Base-by-base conservation (phyloP, 768 basidiomycete species). In the Agrocybe praecox region DNA sequence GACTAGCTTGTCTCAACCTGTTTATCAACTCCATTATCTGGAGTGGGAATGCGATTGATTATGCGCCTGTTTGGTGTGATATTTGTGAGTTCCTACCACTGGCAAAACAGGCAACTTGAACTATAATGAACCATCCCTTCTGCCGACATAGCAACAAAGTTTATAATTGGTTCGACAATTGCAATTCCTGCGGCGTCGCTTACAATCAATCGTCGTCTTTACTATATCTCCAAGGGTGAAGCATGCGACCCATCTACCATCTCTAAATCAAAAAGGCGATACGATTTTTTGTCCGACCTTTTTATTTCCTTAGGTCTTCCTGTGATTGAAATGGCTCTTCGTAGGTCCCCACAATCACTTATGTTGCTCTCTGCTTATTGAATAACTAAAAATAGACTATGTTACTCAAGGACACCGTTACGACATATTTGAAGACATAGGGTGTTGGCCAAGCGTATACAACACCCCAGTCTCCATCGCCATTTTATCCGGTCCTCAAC, bases 1-100 rank as follows among this genome's bases (percentile, higher is more conserved):
- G 78, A 1, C 47, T 83, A 7, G 74, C 72, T 12, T 86, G 85
- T 67, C 78, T 92, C 43, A 79, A 79, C 47, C 69, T 76, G 43
- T 85, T 82, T 63, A 70, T 92, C 59, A 88, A 93, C 71, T 79
- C 85, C 3, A 72, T 91, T 32, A 66, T 92, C 11, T 94, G 92
- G 92, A 75, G 74, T 53, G 74, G 80, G 18, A 87, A 81, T 63
- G 76, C 77, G 6, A 72, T 80, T 47, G 81, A 85, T 61, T 70
- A 62, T 61, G 78, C 81, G 6, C 84, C 84, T 8, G 73, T 82
- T 6, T 89, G 85, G 85, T 89, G 87, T 63, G 87, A 89, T 64
- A 79, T 83, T 61, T 77, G 80, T 80, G 55, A 59, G 76, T 69
- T 18, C 12, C n/a, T 5, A 6, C 15, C 6, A 6, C 14, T 40